Conservation (phyloP, 148 eudicot species). For the Persicaria tinctoria region DNA sequence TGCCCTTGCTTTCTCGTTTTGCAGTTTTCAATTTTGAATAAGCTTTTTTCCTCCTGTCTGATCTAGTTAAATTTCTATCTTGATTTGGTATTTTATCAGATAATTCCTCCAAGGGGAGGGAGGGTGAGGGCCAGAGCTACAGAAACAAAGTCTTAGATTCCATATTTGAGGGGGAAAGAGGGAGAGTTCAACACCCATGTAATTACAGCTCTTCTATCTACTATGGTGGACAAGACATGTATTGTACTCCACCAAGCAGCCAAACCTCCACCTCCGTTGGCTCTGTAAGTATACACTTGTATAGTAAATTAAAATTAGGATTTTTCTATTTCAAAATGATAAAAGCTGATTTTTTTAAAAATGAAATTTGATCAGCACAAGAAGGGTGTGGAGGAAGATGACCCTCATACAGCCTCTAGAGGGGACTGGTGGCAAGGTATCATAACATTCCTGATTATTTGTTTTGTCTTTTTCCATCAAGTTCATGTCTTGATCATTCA, state of each 20-base stretch:
- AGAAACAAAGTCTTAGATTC: not conserved
- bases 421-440: constrained; percentile 74
- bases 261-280: constrained; percentile 19
- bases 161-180: constrained; percentile 7
- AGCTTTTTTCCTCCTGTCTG: not conserved
- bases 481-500: too few species aligned
- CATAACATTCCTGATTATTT: not conserved
- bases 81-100: not conserved
- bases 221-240: constrained; percentile 59
- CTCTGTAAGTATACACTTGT: constrained; percentile 21
- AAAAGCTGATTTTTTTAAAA: not conserved
- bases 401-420: constrained; percentile 37
- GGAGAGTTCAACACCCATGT: constrained; percentile 19
- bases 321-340: not conserved
- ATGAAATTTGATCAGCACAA: constrained; percentile 25
- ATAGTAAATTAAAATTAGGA: not conserved
- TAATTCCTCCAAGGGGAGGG: not conserved
- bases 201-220: constrained; percentile 50
- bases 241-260: constrained; percentile 23
- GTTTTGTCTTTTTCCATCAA: too few species aligned
- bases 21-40: not conserved
- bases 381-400: constrained; percentile 38
- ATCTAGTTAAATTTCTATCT: not conserved
- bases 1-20: not conserved
- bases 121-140: not conserved